Evolutionary conservation across 2,329 filamentous ascomycete genomes (phyloP).

Genomic region (Hypoxylon sp.): DNA sequence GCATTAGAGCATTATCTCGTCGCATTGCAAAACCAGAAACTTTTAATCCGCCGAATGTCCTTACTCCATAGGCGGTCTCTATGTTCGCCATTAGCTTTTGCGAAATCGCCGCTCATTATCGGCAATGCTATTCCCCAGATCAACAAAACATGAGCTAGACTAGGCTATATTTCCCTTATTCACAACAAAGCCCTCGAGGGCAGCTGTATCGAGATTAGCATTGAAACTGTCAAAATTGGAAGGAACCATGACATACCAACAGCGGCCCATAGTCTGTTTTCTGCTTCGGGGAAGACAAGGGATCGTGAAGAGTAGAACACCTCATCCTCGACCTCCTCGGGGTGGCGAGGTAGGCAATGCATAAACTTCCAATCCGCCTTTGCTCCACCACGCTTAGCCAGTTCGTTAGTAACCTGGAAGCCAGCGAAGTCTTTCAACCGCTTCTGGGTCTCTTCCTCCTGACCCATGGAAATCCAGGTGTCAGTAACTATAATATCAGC

Average conservation of each 20-base stretch:
- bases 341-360: slow-evolving; percentile 95
- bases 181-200: slow-evolving; percentile 90
- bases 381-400: slow-evolving; percentile 86
- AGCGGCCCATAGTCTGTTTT: slow-evolving; percentile 94
- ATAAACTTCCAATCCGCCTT: slow-evolving; percentile 96
- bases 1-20: neutral
- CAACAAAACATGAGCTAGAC: slow-evolving; percentile 43
- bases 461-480: slow-evolving; percentile 98
- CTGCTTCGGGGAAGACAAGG: slow-evolving; percentile 92
- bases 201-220: slow-evolving; percentile 62
- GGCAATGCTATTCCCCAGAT: neutral
- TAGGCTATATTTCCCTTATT: slow-evolving; percentile 84
- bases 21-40: neutral
- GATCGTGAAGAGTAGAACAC: slow-evolving; percentile 91
- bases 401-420: slow-evolving; percentile 89
- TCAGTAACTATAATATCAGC: slow-evolving; percentile 95
- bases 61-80: neutral
- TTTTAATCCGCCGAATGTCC: neutral
- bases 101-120: neutral
- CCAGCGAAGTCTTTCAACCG: slow-evolving; percentile 85
- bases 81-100: neutral
- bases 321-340: slow-evolving; percentile 92
- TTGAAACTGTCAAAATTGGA: neutral
- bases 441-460: slow-evolving; percentile 86
- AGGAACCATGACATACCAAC: slow-evolving; percentile 68